phyloP scores from a whole-genome alignment of 768 basidiomycete genomes.

The Pholiota microspora region DNA sequence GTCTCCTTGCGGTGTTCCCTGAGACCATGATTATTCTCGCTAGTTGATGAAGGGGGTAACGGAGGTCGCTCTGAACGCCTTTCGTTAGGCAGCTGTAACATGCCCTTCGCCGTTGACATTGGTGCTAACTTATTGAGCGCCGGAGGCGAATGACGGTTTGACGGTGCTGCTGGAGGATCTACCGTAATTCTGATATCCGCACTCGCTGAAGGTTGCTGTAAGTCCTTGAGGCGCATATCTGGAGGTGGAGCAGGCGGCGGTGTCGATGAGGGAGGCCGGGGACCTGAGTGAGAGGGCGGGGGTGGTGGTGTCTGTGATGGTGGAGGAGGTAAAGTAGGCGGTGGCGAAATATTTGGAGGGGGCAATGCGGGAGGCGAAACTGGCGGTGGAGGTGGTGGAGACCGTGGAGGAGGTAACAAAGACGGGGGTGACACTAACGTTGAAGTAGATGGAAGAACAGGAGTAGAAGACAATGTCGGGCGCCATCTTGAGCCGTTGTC shows the following conservation, averaged over 20 bases:
- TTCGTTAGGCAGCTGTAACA: conserved; percentile 11
- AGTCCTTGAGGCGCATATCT: conserved; percentile 24
- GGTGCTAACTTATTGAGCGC: conserved; percentile 17
- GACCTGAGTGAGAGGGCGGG: conserved; percentile 19
- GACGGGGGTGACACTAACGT: conserved; percentile 18
- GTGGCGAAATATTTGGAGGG: conserved; percentile 11
- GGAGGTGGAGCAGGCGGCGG: conserved; percentile 31
- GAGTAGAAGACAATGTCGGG: conserved; percentile 9
- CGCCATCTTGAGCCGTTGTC: conserved; percentile 9
- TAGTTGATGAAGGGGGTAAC: conserved; percentile 4
- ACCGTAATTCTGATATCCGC: conserved; percentile 40
- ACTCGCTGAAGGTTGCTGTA: conserved; percentile 34
- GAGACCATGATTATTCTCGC: conserved; percentile 2
- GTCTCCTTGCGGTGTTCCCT: conserved; percentile 19
- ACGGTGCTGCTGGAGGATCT: conserved; percentile 47
- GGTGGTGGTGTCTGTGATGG: conserved; percentile 1
- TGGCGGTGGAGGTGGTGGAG: conserved; percentile 27
- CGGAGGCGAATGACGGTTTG: conserved; percentile 41
- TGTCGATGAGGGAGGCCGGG: conserved; percentile 25
- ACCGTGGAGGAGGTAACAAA: conserved; percentile 21
- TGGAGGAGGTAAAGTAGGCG: conserved; percentile 1
- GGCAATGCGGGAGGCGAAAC: background rate
- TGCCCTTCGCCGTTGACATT: conserved; percentile 18
- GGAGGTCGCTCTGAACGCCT: conserved; percentile 5
- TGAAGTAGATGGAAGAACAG: conserved; percentile 15